These are phyloP conservation scores for Pseudogymnoascus destructans DNA, from an alignment of 2,329 filamentous ascomycete species.

Conservation along the genomic window DNA sequence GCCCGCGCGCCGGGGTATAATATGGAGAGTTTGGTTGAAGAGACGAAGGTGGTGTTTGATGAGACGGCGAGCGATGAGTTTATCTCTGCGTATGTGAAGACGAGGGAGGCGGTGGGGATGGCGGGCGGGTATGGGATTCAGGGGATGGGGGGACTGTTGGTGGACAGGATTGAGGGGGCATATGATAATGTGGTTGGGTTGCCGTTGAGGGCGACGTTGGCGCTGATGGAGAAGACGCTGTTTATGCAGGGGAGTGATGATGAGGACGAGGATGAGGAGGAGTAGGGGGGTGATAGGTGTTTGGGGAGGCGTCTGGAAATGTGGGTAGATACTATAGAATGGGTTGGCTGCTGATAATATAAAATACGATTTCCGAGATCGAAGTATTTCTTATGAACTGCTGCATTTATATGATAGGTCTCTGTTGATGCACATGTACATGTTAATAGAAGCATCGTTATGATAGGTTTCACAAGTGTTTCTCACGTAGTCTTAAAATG, in stretches of 20 bases:
- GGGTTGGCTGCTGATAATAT: not conserved
- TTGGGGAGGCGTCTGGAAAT: not conserved
- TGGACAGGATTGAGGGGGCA: slow-evolving; percentile 78
- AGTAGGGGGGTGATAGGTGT: not conserved
- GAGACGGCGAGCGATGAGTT: slow-evolving; percentile 64
- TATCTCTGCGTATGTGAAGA: slow-evolving; percentile 62
- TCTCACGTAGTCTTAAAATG: not conserved
- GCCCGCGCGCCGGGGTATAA: slow-evolving; percentile 76
- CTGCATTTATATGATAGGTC: not conserved
- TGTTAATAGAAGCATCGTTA: not conserved
- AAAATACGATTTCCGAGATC: not conserved
- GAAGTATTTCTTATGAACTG: not conserved
- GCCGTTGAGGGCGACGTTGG: slow-evolving; percentile 64
- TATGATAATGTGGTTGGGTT: slow-evolving; percentile 92
- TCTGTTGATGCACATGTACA: not conserved
- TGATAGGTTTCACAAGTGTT: not conserved
- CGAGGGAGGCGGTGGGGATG: slow-evolving; percentile 88
- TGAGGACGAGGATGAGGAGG: slow-evolving; percentile 30
- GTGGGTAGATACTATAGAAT: not conserved
- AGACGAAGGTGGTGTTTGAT: slow-evolving; percentile 85
- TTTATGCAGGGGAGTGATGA: slow-evolving; percentile 53
- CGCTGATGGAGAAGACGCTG: slow-evolving; percentile 79
- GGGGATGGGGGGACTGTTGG: slow-evolving; percentile 70
- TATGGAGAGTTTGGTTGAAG: slow-evolving; percentile 69
- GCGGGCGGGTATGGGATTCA: slow-evolving; percentile 93